Evolutionary conservation across 441 rosid genomes (phyloP).

Genomic region (Eutrema salsugineum): DNA sequence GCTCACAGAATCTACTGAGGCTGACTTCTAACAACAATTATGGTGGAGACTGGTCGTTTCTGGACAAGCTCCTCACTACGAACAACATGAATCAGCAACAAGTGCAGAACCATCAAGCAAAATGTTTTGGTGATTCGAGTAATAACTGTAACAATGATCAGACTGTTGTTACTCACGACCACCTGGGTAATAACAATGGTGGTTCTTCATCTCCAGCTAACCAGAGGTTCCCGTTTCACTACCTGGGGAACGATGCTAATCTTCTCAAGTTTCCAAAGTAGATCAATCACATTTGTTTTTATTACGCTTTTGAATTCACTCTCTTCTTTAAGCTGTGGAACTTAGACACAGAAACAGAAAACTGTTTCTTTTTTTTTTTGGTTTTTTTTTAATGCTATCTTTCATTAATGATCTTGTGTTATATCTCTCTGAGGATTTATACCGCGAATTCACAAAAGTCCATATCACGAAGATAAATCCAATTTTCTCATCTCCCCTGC

Average conservation of each 20-base stretch:
- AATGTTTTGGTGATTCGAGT: conserved; percentile 25
- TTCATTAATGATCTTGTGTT: not conserved
- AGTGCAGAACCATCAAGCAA: conserved; percentile 26
- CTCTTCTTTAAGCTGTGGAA: conserved; percentile 24
- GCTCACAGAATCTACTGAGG: conserved; percentile 39
- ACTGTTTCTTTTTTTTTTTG: not conserved
- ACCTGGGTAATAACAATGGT: conserved; percentile 16
- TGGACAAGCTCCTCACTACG: conserved; percentile 35
- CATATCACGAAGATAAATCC: not conserved
- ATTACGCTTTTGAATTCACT: conserved; percentile 6
- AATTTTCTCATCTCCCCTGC: conserved; percentile 11
- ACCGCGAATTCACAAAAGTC: not conserved
- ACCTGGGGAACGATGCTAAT: conserved; percentile 33
- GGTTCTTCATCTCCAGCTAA: conserved; percentile 26
- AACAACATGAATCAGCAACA: conserved; percentile 27
- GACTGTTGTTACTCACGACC: conserved; percentile 20
- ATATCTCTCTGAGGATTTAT: not conserved
- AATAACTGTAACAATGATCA: conserved; percentile 19
- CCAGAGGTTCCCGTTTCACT: conserved; percentile 35
- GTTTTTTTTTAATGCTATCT: not conserved
- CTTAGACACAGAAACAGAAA: conserved; percentile 9
- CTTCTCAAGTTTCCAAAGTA: conserved; percentile 36
- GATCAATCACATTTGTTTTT: not conserved
- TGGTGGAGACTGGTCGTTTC: conserved; percentile 40
- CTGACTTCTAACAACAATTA: conserved; percentile 31